Conservation (phyloP, 2,329 filamentous ascomycete species). For the Cadophora luteo-olivacea region DNA sequence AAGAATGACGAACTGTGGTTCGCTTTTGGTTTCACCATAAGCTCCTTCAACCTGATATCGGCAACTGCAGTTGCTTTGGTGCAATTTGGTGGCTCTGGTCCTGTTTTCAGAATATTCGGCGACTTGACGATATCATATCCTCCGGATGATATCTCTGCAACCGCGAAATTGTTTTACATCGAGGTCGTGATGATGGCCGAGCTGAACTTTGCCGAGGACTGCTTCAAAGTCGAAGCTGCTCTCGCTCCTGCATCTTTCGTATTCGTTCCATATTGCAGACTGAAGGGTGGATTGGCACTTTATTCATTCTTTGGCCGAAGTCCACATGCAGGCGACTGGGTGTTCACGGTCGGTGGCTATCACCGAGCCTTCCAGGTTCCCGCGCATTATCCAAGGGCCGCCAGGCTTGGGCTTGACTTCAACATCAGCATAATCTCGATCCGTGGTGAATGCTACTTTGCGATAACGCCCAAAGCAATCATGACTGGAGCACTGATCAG, state of each 20-base stretch:
- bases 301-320: constrained; percentile 47
- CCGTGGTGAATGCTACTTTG: constrained; percentile 52
- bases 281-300: constrained; percentile 52
- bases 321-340: constrained; percentile 48
- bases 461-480: constrained; percentile 51
- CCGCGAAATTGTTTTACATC: constrained; percentile 45
- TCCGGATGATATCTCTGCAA: constrained; percentile 34
- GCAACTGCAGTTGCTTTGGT: constrained; percentile 48
- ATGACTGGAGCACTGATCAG: constrained; percentile 51
- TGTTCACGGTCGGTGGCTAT: constrained; percentile 55
- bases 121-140: constrained; percentile 42
- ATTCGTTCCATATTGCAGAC: constrained; percentile 48
- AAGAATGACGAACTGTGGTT: constrained; percentile 46
- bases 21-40: constrained; percentile 48
- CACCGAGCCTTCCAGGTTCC: constrained; percentile 48
- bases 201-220: constrained; percentile 47
- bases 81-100: constrained; percentile 38
- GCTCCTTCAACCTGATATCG: constrained; percentile 48
- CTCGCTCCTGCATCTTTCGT: constrained; percentile 51
- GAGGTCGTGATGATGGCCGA: constrained; percentile 48
- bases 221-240: constrained; percentile 48
- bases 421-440: constrained; percentile 42
- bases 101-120: constrained; percentile 48
- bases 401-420: constrained; percentile 50
- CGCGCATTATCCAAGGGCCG: constrained; percentile 47